Conservation (phyloP, 192 early-diverging fungal species). For the Coemansia sp. region DNA sequence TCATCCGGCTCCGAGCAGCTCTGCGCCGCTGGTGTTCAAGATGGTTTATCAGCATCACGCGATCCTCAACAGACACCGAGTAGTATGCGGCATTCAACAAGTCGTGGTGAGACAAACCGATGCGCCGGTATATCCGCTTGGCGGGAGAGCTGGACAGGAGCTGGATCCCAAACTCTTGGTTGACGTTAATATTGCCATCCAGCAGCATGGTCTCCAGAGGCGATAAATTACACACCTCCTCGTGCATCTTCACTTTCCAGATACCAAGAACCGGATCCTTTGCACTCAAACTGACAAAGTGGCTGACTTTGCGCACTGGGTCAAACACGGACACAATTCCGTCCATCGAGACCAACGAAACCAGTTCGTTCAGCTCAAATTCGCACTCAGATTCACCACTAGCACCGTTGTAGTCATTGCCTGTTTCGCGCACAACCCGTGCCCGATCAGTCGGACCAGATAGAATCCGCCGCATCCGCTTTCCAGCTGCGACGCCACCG, state of each 20-base stretch:
- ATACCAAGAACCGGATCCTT: conserved; percentile 53
- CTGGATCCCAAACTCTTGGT: conserved; percentile 5
- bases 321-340: conserved; percentile 51
- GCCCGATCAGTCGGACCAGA: conserved; percentile 11
- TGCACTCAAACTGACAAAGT: conserved; percentile 37
- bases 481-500: conserved; percentile 47
- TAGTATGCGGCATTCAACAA: conserved; percentile 43
- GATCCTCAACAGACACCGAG: conserved; percentile 41
- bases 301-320: conserved; percentile 42
- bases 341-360: conserved; percentile 57
- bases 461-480: conserved; percentile 32
- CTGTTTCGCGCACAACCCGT: neutral
- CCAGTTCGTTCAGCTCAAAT: conserved; percentile 31
- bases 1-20: conserved; percentile 9
- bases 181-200: conserved; percentile 7
- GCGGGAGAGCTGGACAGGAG: conserved; percentile 33
- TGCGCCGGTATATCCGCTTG: conserved; percentile 39
- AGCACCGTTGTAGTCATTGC: neutral
- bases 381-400: conserved; percentile 10
- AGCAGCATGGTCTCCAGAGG: conserved; percentile 27
- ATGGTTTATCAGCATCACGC: conserved; percentile 32
- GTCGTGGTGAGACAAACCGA: conserved; percentile 47
- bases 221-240: conserved; percentile 43
- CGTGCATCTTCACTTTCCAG: conserved; percentile 58
- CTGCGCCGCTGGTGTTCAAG: conserved; percentile 36